Evolutionary conservation across 352 stramenopile species (phyloP), one percentile per base, ranked within the genome.

Genomic region (Phytophthora pseudosyringae): DNA sequence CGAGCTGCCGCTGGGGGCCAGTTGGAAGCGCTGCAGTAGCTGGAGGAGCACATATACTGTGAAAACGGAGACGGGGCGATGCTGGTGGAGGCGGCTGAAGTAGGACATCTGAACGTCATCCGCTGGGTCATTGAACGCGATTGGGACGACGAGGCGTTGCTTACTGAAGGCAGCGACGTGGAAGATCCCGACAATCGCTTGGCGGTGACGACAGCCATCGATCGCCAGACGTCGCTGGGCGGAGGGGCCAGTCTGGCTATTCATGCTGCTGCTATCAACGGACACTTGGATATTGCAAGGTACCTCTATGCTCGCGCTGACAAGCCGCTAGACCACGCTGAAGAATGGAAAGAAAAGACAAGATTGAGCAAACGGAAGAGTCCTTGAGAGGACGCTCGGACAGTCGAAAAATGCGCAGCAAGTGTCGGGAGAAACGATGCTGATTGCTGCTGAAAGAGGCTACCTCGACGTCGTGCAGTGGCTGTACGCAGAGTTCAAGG

Each of bases 251-350:
- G 41, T 31, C 4, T 67, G 5, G 40, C 43, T 2, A 67, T 68
- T 26, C 59, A 68, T 16, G 44, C 44, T 26, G 50, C 59, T 28
- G 59, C 41, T 28, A 36, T 67, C 26, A 56, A 57, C 38, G 59
- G 59, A 2, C 50, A 68, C 29, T 10, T 68, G 10, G 50, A 68
- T 10, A 35, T 63, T 33, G 59, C 59, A 12, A 62, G 58, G n/a
- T 63, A 60, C 16, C 45, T 63, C 4, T n/a, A n/a, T 12, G 28
- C 51, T 25, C 38, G 9, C 15, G 18, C 56, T 6, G 35, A 56
- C 25, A 56, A 31, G 21, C 50, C 59, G 9, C 8, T 21, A 0
- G 31, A 61, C 16, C 1, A 21, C 3, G 38, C 21, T 3, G 46
- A 65, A 28, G 16, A 36, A 47, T n/a, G 3, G 26, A 44, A 12